Conservation (phyloP, 192 early-diverging fungal species). For the Coemansia sp. region DNA sequence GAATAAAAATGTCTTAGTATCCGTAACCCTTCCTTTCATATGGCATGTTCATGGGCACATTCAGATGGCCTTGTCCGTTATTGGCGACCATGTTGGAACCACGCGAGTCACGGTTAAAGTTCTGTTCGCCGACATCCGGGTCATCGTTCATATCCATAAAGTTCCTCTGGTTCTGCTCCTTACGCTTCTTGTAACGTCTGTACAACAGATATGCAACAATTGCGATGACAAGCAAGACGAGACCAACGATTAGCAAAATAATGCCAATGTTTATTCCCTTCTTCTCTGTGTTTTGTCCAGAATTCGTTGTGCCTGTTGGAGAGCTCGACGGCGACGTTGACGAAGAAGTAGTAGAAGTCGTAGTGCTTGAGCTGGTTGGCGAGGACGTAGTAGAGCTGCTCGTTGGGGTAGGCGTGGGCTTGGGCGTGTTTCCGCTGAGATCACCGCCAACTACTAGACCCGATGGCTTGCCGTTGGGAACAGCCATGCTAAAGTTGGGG, state of each 20-base stretch:
- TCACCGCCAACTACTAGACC: slow-evolving; percentile 36
- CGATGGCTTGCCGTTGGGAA: slow-evolving; percentile 16
- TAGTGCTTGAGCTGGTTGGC: not conserved
- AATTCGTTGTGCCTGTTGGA: not conserved
- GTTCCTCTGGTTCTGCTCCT: not conserved
- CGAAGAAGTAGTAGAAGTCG: not conserved
- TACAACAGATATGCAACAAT: slow-evolving; percentile 25
- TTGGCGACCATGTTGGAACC: not conserved
- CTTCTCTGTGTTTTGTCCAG: slow-evolving; percentile 11
- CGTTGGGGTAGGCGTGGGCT: not conserved
- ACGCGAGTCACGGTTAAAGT: not conserved
- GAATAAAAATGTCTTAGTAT: slow-evolving; percentile 1
- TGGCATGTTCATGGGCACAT: not conserved
- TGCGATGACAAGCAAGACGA: slow-evolving; percentile 25
- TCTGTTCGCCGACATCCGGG: not conserved
- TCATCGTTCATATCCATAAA: slow-evolving; percentile 8
- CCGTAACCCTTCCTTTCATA: not conserved
- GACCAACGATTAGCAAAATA: slow-evolving; percentile 34
- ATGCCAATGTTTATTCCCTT: slow-evolving; percentile 25
- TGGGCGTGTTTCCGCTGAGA: slow-evolving; percentile 15
- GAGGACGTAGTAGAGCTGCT: not conserved
- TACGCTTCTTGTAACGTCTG: slow-evolving; percentile 33
- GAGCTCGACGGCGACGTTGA: not conserved
- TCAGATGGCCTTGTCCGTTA: not conserved
- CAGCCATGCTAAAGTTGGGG: slow-evolving; percentile 35